phyloP scores from a whole-genome alignment of 108 stramenopile species.

The Nitzschia sp. region DNA sequence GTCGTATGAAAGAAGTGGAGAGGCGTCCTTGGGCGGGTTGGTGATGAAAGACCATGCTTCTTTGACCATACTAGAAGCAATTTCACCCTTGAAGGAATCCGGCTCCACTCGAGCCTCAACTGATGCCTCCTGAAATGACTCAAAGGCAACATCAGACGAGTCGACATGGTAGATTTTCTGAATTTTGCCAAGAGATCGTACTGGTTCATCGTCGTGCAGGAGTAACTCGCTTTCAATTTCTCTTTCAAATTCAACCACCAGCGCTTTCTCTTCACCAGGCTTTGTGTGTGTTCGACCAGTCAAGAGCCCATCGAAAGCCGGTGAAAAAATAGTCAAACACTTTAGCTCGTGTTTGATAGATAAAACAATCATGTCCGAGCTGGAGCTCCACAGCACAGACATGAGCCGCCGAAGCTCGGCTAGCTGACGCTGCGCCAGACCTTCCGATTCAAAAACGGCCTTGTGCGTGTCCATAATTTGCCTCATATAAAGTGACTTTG shows the following conservation, averaged over 20 bases:
- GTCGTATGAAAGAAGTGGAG: neutral
- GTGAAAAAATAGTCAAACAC: slow-evolving; percentile 29
- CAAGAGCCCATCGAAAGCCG: slow-evolving; percentile 51
- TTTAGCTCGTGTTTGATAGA: slow-evolving; percentile 35
- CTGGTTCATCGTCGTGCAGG: neutral
- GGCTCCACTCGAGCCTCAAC: neutral
- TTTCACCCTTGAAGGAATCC: neutral
- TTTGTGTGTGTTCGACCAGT: neutral
- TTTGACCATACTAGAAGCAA: neutral
- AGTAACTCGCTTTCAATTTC: neutral
- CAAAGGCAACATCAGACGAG: neutral
- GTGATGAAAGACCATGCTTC: neutral
- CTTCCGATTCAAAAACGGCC: slow-evolving; percentile 48
- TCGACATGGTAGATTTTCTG: neutral
- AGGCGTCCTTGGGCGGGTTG: neutral
- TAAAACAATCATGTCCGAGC: slow-evolving; percentile 57
- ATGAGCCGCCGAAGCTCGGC: slow-evolving; percentile 48
- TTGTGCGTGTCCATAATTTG: slow-evolving; percentile 53
- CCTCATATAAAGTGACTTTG: slow-evolving; percentile 63
- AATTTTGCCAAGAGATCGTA: neutral
- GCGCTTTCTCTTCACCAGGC: neutral
- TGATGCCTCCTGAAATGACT: neutral
- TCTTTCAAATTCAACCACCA: slow-evolving; percentile 14
- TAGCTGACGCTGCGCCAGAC: slow-evolving; percentile 44
- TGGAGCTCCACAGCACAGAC: slow-evolving; percentile 58